Base-by-base conservation (phyloP, 2,329 filamentous ascomycete genomes). In the Aschersonia sp. region DNA sequence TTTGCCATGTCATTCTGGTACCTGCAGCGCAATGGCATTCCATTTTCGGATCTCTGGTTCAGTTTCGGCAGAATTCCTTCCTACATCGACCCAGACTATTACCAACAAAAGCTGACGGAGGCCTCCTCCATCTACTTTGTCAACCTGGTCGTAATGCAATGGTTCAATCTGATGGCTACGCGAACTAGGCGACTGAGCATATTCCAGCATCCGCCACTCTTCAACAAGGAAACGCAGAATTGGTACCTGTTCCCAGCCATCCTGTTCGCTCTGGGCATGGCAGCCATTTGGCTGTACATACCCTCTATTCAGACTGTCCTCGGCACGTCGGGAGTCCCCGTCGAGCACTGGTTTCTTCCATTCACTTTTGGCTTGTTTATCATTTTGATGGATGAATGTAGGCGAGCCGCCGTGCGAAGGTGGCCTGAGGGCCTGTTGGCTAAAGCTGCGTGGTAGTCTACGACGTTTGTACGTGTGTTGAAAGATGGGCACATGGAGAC, bases 91-190 rank as follows among this genome's bases (percentile, higher is more conserved):
- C 62, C 71, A 2, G 75, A 76, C 43, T 73, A 71, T 48, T 76
- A 80, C 56, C 66, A 64, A 0, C 61, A 67, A 31, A 71, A 76
- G 52, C 65, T 83, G 30, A 82, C 81, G 52, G 71, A 75, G 51
- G 83, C 82, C 0, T 82, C 76, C 39, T 84, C 79, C 12, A 81
- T 90, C 50, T 89, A 89, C 63, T 89, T 89, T 56, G 76, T 88
- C 54, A 89, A 81, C 50, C 67, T 90, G 29, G 85, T 90, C 2
- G 79, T 89, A 45, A 87, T 89, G 83, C 82, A 86, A 70, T 81
- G 80, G 70, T 87, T 87, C 69, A 86, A 83, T 58, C 68, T 88
- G 4, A 73, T 88, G 57, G 78, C 79, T 1, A 71, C 85, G 5
- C 72, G 83, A 12, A 89, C 78, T 1, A 70, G 80, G 1, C 70